Conservation (phyloP, 108 stramenopile genomes). For the Cyclotella cryptica region DNA sequence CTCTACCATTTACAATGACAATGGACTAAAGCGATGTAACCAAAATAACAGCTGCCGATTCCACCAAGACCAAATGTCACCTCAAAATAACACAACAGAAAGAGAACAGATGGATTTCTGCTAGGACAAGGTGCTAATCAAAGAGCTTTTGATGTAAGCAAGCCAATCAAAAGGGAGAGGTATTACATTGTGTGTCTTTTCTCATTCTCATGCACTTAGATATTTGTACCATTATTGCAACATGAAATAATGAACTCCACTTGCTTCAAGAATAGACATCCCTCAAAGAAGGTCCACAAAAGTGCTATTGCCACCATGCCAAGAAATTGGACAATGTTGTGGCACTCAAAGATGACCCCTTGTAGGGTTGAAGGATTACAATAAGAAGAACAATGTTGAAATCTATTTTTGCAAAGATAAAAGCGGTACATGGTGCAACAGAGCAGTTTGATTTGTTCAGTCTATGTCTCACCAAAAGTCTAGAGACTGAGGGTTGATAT, state of each 20-base stretch:
- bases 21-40: neutral
- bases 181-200: neutral
- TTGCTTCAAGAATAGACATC: constrained; percentile 69
- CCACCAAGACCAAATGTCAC: neutral
- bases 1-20: neutral
- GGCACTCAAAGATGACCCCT: constrained; percentile 91
- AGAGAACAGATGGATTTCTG: constrained; percentile 49
- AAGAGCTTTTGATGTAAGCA: constrained; percentile 87
- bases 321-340: no score
- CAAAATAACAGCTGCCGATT: neutral
- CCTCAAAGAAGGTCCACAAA: constrained; percentile 78
- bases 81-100: neutral
- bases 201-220: neutral
- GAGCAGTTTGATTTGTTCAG: constrained; percentile 87
- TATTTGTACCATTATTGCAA: neutral
- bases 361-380: constrained; percentile 79
- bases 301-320: constrained; percentile 62
- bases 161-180: constrained; percentile 87
- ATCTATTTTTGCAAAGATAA: constrained; percentile 72
- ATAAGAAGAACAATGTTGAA: constrained; percentile 72
- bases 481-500: constrained; percentile 91
- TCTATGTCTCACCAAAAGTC: constrained; percentile 78
- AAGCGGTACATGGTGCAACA: constrained; percentile 52
- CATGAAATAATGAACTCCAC: neutral
- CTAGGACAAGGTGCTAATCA: constrained; percentile 57